Evolutionary conservation across 179 eudicot genomes (phyloP).

Genomic region (Camellia oleifera): DNA sequence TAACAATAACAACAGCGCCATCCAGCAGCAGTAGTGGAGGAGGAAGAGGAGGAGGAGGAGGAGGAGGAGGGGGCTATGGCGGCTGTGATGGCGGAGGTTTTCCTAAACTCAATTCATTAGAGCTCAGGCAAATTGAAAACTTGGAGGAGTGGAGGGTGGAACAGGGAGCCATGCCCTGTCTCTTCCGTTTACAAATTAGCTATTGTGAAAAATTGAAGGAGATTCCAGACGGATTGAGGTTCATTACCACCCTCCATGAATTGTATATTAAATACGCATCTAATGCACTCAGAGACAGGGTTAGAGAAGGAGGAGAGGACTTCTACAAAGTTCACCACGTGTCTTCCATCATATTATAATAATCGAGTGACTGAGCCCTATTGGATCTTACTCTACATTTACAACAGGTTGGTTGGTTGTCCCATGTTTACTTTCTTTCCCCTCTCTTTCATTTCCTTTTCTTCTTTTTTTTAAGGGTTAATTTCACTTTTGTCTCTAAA

Average conservation of each 20-base stretch:
- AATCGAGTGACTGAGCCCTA: not conserved
- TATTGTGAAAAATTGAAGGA: not conserved
- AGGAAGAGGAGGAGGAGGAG: too few relatives aligned
- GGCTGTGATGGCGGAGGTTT: too few relatives aligned
- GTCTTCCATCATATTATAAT: not conserved
- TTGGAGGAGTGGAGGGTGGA: slow-evolving; percentile 29
- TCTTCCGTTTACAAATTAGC: slow-evolving; percentile 21
- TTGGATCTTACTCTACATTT: too few relatives aligned
- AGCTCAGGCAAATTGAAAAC: not conserved
- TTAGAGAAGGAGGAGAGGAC: slow-evolving; percentile 20
- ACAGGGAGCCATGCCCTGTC: slow-evolving; percentile 29
- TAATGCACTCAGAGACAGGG: slow-evolving; percentile 12
- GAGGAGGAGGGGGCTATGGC: too few relatives aligned
- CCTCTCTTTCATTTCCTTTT: not conserved
- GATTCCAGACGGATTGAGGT: slow-evolving; percentile 30
- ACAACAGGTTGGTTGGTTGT: too few relatives aligned
- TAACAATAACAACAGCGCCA: too few relatives aligned
- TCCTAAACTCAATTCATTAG: slow-evolving; percentile 31
- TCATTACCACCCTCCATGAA: slow-evolving; percentile 21
- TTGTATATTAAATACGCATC: slow-evolving; percentile 25
- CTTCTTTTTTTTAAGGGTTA: too few relatives aligned
- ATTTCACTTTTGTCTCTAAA: too few relatives aligned
- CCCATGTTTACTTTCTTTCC: too few relatives aligned
- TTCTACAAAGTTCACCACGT: slow-evolving; percentile 26
- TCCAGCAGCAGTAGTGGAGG: too few relatives aligned